Percentiles rank a stretch among this genome's conserved stretches.
Conservation (phyloP, 2,329 filamentous ascomycete genomes). For the Didymella glomerata region DNA sequence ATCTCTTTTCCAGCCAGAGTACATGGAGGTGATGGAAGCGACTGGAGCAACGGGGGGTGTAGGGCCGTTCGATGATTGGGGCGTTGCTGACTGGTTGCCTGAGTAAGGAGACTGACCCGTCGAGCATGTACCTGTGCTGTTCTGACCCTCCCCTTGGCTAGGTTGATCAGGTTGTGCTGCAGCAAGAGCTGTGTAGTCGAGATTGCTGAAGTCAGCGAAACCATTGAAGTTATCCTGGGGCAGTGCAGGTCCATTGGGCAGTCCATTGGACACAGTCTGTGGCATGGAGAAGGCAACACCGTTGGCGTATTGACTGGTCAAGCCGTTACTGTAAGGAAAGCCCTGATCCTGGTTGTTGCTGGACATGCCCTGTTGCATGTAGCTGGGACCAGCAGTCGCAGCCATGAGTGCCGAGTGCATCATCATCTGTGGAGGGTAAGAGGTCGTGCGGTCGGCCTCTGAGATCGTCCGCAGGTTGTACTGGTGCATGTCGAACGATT, state of each 20-base stretch:
- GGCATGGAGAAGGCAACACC: constrained; percentile 41
- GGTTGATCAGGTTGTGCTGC: constrained; percentile 36
- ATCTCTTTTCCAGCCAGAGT: constrained; percentile 50
- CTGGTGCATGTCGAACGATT: constrained; percentile 47
- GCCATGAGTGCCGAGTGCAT: constrained; percentile 50
- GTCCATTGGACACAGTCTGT: constrained; percentile 32
- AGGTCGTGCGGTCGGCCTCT: constrained; percentile 39
- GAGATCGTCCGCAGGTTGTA: constrained; percentile 46
- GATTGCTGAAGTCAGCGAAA: constrained; percentile 39
- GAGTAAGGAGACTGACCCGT: constrained; percentile 50
- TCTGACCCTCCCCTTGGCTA: constrained; percentile 37
- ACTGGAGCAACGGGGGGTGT: constrained; percentile 48
- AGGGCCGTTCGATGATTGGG: constrained; percentile 45
- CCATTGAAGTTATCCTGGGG: constrained; percentile 35
- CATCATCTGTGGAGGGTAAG: constrained; percentile 44
- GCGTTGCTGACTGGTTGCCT: constrained; percentile 42
- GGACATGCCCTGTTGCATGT: constrained; percentile 43
- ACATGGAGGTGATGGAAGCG: constrained; percentile 48
- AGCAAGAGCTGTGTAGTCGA: constrained; percentile 40
- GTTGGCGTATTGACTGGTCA: constrained; percentile 33
- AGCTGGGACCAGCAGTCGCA: constrained; percentile 44
- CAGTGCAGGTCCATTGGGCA: constrained; percentile 34
- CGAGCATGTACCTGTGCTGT: constrained; percentile 44
- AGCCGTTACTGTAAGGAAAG: constrained; percentile 33
- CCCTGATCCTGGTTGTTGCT: constrained; percentile 34